phyloP scores from a whole-genome alignment of 495 filamentous ascomycete species.

The Aspergillus egyptiacus region DNA sequence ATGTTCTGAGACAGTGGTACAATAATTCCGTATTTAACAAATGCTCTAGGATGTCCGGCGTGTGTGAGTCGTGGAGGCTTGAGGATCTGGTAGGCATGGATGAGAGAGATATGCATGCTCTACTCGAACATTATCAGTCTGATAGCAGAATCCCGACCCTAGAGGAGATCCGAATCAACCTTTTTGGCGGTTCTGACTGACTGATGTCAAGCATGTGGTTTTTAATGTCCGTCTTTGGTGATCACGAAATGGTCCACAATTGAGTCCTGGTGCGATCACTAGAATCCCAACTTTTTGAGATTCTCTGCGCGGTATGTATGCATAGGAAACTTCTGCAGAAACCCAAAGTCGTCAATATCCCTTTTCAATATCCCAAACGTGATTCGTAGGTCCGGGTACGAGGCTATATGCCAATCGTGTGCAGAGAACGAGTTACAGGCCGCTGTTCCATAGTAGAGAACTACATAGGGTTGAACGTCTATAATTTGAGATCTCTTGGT shows the following conservation, averaged over 20 bases:
- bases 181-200: neutral
- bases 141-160: conserved; percentile 38
- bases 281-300: neutral
- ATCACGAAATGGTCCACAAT: too few species aligned
- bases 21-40: neutral
- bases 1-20: conserved; percentile 17
- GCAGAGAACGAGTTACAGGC: too few species aligned
- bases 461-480: too few species aligned
- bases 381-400: too few species aligned
- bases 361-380: too few species aligned
- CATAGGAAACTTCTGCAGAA: too few species aligned
- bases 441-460: too few species aligned
- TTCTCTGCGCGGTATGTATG: neutral
- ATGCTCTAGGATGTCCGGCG: conserved; percentile 66
- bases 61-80: conserved; percentile 82
- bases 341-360: neutral
- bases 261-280: too few species aligned
- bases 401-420: too few species aligned
- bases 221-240: too few species aligned
- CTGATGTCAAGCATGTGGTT: neutral
- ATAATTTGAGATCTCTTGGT: too few species aligned
- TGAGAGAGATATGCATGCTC: conserved; percentile 74
- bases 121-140: conserved; percentile 64
- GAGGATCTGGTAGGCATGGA: conserved; percentile 81
- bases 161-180: conserved; percentile 29